These are phyloP conservation scores for Mycena haematopus DNA, from an alignment of 768 basidiomycete species.

Conservation along the genomic window DNA sequence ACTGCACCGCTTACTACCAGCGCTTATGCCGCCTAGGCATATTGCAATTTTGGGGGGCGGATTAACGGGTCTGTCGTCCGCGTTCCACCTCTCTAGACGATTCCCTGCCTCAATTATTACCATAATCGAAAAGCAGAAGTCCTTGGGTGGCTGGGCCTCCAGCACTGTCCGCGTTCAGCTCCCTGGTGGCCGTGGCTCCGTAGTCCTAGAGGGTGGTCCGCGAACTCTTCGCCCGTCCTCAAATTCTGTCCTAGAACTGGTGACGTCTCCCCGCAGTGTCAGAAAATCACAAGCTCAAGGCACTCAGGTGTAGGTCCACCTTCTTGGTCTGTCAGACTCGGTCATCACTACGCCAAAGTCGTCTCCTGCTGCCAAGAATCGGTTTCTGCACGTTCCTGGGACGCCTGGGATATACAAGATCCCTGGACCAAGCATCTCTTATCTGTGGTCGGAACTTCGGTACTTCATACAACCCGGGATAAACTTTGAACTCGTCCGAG, in stretches of 20 bases:
- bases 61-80: slow-evolving; percentile 80
- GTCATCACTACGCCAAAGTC: slow-evolving; percentile 71
- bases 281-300: slow-evolving; percentile 14
- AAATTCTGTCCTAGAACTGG: slow-evolving; percentile 78
- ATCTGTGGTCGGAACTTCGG: slow-evolving; percentile 48
- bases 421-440: slow-evolving; percentile 48
- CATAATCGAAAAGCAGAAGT: slow-evolving; percentile 67
- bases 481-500: slow-evolving; percentile 63
- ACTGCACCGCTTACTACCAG: too few relatives aligned
- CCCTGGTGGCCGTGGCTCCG: slow-evolving; percentile 38
- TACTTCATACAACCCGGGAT: slow-evolving; percentile 58
- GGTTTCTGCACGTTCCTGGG: slow-evolving; percentile 70
- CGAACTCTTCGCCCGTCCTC: slow-evolving; percentile 84
- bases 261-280: slow-evolving; percentile 43
- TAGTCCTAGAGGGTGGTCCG: slow-evolving; percentile 87
- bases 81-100: slow-evolving; percentile 74
- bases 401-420: slow-evolving; percentile 58
- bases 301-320: slow-evolving; percentile 66
- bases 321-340: slow-evolving; percentile 64
- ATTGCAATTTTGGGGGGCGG: slow-evolving; percentile 84
- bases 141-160: slow-evolving; percentile 86
- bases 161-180: slow-evolving; percentile 61
- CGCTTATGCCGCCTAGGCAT: slow-evolving; percentile 38
- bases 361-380: slow-evolving; percentile 76
- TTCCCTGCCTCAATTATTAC: slow-evolving; percentile 67